Evolutionary conservation across 2,329 filamentous ascomycete species (phyloP), one percentile per base, ranked within the genome.

Genomic region (Penicillium sp.): DNA sequence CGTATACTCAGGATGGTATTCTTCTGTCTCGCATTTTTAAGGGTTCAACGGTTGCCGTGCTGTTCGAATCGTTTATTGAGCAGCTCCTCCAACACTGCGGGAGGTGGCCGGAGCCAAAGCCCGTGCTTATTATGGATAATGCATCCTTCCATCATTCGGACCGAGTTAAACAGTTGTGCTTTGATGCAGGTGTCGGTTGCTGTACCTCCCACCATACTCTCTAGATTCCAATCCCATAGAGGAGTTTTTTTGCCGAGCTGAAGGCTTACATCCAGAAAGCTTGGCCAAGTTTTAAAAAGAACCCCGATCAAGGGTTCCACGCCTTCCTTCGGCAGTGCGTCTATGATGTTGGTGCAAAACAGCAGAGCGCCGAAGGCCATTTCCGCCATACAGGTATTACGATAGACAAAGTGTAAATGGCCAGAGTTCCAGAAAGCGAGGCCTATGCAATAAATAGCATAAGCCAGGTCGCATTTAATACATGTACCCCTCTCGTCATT

Each of bases 211-310:
- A 27, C 70, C 65, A 16, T 74, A 73, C 57, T 73, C 65, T 38
- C 70, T 67, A 18, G 66, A 71, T 55, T 53, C 72, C 23, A 72
- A 73, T 59, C 68, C 68, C 26, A 71, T 73, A 53, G 62, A 73
- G 54, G 64, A 72, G 54, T 67, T 68, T 50, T 74, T 74, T 60
- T n/a, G 56, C 64, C 35, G 66, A 70, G 49, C 56, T 74, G 3
- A 74, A 74, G 55, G 61, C 57, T 8, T 71, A 65, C 47, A 70
- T 74, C 39, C n/a, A n/a, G n/a, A n/a, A 69, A 68, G 56, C 61
- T 60, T 49, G 60, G 66, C 42, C 69, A 58, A 61, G 48, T 59
- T 2, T 39, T 42, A 48, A 57, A 51, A 45, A 61, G 45, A 50
- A 55, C 29, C 58, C 57, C 7, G 34, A 50, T 3, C 55, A 59